These are phyloP conservation scores for Syzygium aromaticum DNA, from an alignment of 345 rosid genomes.

Conservation along the genomic window DNA sequence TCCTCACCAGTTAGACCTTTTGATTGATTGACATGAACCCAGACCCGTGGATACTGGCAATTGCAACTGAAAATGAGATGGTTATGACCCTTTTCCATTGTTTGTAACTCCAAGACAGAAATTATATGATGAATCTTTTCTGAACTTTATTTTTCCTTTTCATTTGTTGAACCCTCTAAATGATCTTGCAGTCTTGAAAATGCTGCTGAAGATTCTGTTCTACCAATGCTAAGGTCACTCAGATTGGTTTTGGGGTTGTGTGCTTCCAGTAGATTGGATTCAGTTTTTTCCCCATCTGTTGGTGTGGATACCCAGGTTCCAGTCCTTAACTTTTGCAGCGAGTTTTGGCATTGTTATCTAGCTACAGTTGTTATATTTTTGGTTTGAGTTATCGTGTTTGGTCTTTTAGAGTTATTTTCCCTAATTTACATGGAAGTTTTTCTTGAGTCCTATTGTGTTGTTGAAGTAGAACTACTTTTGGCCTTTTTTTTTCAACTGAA, in stretches of 20 bases:
- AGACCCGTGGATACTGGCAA: not conserved
- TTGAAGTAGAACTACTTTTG: not conserved
- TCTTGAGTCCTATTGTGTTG: not conserved
- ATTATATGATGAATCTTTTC: not conserved
- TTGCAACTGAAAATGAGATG: not conserved
- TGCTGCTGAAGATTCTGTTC: conserved; percentile 84
- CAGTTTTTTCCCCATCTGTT: conserved; percentile 34
- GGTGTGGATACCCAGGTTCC: conserved; percentile 66
- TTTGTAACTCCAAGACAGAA: not conserved
- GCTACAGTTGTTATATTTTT: not conserved
- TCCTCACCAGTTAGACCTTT: not conserved
- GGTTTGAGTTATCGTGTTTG: not conserved
- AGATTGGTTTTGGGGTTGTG: conserved; percentile 56
- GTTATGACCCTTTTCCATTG: not conserved
- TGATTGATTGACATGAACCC: not conserved
- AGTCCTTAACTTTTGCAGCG: not conserved
- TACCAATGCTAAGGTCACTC: conserved; percentile 84
- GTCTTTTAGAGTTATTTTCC: not conserved
- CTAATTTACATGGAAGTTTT: not conserved
- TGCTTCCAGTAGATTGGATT: conserved; percentile 37
- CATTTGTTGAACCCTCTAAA: not conserved
- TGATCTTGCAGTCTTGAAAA: conserved; percentile 75
- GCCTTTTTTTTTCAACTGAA: not conserved
- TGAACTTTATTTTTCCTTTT: not conserved
- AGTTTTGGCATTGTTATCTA: not conserved